Percentiles rank a stretch among this genome's conserved stretches.
phyloP scores from a whole-genome alignment of 306 rosid genomes.

The Neltuma alba region DNA sequence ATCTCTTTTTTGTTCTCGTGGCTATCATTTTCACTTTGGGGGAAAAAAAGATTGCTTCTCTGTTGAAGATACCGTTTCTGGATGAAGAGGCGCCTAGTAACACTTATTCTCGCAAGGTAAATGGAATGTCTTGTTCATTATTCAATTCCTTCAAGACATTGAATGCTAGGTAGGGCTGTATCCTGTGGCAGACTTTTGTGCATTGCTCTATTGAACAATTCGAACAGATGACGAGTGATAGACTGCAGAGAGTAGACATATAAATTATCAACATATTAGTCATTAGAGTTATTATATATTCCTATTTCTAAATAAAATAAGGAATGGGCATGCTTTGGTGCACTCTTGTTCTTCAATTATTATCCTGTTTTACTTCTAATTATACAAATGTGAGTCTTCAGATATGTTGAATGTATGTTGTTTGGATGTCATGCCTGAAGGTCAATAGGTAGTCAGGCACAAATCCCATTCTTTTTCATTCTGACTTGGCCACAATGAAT shows the following conservation, averaged over 20 bases:
- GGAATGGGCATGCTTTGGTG: neutral
- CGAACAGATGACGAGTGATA: constrained; percentile 30
- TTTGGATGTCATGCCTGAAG: constrained; percentile 12
- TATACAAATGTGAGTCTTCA: constrained; percentile 4
- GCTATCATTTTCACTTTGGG: neutral
- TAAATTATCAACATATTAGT: constrained; percentile 14
- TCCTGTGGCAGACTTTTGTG: constrained; percentile 13
- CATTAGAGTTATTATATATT: neutral
- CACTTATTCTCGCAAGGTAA: constrained; percentile 88
- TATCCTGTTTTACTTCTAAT: neutral
- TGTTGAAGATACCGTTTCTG: constrained; percentile 82
- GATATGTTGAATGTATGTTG: constrained; percentile 2
- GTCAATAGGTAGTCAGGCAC: constrained; percentile 17
- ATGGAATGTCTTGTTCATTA: constrained; percentile 23
- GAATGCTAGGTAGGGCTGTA: constrained; percentile 19
- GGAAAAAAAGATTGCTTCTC: constrained; percentile 55
- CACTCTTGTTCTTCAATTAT: neutral
- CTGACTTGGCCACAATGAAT: neutral
- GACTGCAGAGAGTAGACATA: constrained; percentile 15
- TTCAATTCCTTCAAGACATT: constrained; percentile 16
- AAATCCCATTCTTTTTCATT: constrained; percentile 11
- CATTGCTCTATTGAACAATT: neutral
- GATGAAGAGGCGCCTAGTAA: constrained; percentile 82
- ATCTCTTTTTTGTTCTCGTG: neutral
- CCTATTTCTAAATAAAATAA: constrained; percentile 13